Base-by-base conservation (phyloP, 495 filamentous ascomycete genomes). In the Schizothecium vesticola region DNA sequence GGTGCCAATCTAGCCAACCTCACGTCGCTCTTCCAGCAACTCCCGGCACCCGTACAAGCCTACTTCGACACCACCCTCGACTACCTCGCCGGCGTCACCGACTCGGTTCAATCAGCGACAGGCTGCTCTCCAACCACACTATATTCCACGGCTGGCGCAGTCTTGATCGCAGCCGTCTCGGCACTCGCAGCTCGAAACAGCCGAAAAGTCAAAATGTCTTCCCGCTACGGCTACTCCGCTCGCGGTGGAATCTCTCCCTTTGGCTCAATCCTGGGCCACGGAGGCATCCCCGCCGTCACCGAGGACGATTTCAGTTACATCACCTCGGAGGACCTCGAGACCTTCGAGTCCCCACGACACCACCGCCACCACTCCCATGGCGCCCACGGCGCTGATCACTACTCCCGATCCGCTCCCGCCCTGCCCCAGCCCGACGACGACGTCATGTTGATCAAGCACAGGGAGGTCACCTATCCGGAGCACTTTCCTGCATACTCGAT, bases 291-390 rank as follows among this genome's bases (percentile, higher is more conserved):
- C 10, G 80, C 88, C 68, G 88, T 95, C 69, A 89, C 85, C 75
- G 91, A 94, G 62, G 86, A 85, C 12, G 91, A 94, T 74, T 96
- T 89, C 78, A 87, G 86, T 72, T 96, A 97, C 80, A 90, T 95
- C 76, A 90, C 88, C 11, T 86, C 87, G 10, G 88, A 89, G 63
- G 90, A 93, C 67, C 80, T 89, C 60, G 82, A 86, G 62, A 78
- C 67, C 28, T 10, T 72, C 58, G 69, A 73, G 56, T 56, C 64
- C 63, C 81, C 75, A 29, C 76, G 80, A 43, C 69, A 73, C 12
- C 58, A 80, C 77, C 64, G 72, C 64, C 77, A 83, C 67, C 72
- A 75, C 57, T 72, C 77, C 22, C 80, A 76, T 43, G 73, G 71
- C 61, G 69, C 69, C 23, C 80, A 76, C 36, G 73, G 71, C 60